These are phyloP conservation scores for Lasiosphaeria hispida DNA, from an alignment of 495 filamentous ascomycete genomes.

Conservation along the genomic window DNA sequence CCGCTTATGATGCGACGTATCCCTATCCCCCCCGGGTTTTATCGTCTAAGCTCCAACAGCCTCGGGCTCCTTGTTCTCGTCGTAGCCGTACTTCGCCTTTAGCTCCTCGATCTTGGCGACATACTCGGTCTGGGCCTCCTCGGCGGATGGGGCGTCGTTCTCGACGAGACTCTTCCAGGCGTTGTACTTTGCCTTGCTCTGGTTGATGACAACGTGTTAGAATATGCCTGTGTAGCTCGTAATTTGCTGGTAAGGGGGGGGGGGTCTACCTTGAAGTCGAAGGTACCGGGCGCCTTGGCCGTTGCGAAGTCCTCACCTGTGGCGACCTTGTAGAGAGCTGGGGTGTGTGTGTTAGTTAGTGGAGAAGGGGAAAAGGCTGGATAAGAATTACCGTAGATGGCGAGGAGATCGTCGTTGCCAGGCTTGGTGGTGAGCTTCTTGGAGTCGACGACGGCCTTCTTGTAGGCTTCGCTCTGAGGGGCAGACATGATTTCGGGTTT, in stretches of 20 bases:
- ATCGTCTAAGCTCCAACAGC: constrained; percentile 36
- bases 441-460: constrained; percentile 61
- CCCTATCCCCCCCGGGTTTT: too few relatives aligned
- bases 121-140: constrained; percentile 72
- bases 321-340: constrained; percentile 54
- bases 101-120: constrained; percentile 65
- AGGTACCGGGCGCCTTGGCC: constrained; percentile 46
- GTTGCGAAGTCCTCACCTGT: constrained; percentile 47
- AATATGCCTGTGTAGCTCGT: constrained; percentile 58
- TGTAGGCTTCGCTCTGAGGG: constrained; percentile 50
- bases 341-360: constrained; percentile 9
- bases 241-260: background rate
- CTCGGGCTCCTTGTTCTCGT: constrained; percentile 54
- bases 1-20: background rate
- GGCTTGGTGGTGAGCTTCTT: constrained; percentile 63
- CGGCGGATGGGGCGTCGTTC: constrained; percentile 54
- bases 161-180: constrained; percentile 67
- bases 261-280: constrained; percentile 56
- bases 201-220: background rate
- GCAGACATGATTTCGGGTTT: constrained; percentile 36
- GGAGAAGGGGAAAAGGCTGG: background rate
- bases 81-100: constrained; percentile 65
- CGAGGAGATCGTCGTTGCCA: constrained; percentile 55
- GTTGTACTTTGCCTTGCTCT: constrained; percentile 77
- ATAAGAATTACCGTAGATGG: constrained; percentile 43